A percentile compares a stretch with the other conserved stretches of the same genome.
Conservation (phyloP, 192 early-diverging fungal species). For the Dissophora ornata region DNA sequence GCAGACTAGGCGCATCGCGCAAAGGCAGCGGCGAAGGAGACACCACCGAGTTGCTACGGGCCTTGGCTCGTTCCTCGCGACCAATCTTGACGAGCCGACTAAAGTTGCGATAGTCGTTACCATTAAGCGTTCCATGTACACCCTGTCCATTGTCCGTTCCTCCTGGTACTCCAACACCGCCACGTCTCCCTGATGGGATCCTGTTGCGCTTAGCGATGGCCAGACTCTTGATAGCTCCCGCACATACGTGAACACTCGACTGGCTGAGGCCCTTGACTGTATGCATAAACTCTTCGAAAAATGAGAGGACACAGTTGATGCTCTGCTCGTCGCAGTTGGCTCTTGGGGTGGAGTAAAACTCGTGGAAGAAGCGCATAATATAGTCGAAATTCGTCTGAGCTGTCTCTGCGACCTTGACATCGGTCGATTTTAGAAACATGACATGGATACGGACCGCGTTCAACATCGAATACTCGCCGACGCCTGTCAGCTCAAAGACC, state of each 20-base stretch:
- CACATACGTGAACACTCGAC: slow-evolving; percentile 48
- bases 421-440: slow-evolving; percentile 47
- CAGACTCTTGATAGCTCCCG: slow-evolving; percentile 43
- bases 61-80: slow-evolving; percentile 46
- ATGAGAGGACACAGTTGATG: slow-evolving; percentile 48
- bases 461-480: slow-evolving; percentile 46
- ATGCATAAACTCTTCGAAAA: slow-evolving; percentile 56
- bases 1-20: slow-evolving; percentile 11
- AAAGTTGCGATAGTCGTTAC: slow-evolving; percentile 19
- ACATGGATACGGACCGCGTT: slow-evolving; percentile 51
- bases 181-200: slow-evolving; percentile 15
- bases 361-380: slow-evolving; percentile 50
- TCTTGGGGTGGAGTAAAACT: slow-evolving; percentile 41
- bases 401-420: slow-evolving; percentile 36
- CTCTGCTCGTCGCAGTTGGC: slow-evolving; percentile 46
- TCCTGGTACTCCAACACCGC: neutral
- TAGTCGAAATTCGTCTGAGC: slow-evolving; percentile 41
- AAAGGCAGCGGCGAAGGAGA: slow-evolving; percentile 19
- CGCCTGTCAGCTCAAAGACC: slow-evolving; percentile 39
- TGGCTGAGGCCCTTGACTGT: slow-evolving; percentile 48
- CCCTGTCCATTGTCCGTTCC: neutral
- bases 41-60: slow-evolving; percentile 18
- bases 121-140: neutral
- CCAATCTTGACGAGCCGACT: slow-evolving; percentile 51
- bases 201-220: slow-evolving; percentile 45